These are phyloP conservation scores for Leersia perrieri DNA, from an alignment of 176 grass and related monocot species.

Conservation along the genomic window DNA sequence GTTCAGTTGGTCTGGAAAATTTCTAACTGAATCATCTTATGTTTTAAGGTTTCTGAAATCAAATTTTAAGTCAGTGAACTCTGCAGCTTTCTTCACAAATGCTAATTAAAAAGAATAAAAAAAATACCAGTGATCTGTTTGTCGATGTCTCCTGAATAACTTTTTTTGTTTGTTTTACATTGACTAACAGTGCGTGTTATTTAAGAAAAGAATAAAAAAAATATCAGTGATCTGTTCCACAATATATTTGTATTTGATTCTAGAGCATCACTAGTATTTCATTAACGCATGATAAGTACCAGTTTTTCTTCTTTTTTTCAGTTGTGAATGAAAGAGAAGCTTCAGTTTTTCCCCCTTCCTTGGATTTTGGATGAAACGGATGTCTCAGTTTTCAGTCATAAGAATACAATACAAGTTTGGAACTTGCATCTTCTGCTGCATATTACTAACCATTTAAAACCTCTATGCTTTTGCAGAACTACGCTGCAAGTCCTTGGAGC, in stretches of 20 bases:
- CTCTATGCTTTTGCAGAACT: slow-evolving; percentile 20
- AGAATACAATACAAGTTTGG: not conserved
- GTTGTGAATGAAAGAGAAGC: not conserved
- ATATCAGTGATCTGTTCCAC: not conserved
- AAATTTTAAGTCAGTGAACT: not conserved
- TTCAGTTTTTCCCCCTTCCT: no score
- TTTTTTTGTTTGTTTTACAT: not conserved
- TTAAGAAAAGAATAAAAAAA: not conserved
- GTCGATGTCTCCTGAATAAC: not conserved
- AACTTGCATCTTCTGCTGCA: not conserved
- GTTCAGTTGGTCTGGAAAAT: not conserved
- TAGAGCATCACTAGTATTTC: not conserved
- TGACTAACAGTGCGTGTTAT: not conserved
- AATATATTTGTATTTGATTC: not conserved
- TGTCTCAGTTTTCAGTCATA: not conserved
- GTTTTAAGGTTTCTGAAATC: not conserved
- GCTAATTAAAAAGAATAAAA: not conserved
- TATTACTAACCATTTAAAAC: not conserved
- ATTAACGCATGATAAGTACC: not conserved
- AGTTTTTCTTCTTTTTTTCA: not conserved
- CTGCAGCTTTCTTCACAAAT: not conserved
- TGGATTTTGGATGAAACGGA: not conserved
- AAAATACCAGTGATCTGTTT: not conserved
- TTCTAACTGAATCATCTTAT: not conserved
- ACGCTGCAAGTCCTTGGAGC: slow-evolving; percentile 36